Evolutionary conservation across 768 basidiomycete species (phyloP).

Genomic region (Phlegmacium glaucopus): DNA sequence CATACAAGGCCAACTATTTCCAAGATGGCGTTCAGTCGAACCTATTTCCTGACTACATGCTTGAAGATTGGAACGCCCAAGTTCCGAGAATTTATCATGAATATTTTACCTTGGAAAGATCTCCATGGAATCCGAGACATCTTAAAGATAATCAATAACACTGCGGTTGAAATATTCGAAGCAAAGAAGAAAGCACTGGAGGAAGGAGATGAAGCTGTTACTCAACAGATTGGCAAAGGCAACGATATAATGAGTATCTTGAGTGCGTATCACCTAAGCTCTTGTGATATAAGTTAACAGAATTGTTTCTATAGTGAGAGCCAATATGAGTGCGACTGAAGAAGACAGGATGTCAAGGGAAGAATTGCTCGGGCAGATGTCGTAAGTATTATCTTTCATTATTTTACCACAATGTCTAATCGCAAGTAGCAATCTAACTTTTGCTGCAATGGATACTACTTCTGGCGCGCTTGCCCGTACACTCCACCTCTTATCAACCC

Average conservation of each 20-base stretch:
- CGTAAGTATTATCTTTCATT: conserved; percentile 13
- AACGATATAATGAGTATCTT: conserved; percentile 47
- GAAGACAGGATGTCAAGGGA: conserved; percentile 30
- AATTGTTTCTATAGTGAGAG: conserved; percentile 30
- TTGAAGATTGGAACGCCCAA: conserved; percentile 25
- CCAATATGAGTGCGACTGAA: conserved; percentile 31
- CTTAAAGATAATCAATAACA: conserved; percentile 32
- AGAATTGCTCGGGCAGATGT: conserved; percentile 38
- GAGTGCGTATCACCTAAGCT: conserved; percentile 24
- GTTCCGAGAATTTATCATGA: conserved; percentile 31
- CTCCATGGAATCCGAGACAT: conserved; percentile 29
- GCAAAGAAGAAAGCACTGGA: conserved; percentile 33
- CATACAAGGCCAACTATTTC: conserved; percentile 14
- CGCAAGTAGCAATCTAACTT: conserved; percentile 16
- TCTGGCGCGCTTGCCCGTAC: conserved; percentile 16
- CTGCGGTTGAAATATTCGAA: conserved; percentile 31
- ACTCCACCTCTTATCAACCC: conserved; percentile 13
- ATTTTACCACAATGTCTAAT: not conserved
- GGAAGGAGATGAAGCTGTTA: conserved; percentile 34
- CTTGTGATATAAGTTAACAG: not conserved
- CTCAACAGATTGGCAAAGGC: conserved; percentile 33
- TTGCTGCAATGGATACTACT: conserved; percentile 25
- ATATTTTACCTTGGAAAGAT: conserved; percentile 26
- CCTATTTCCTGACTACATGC: conserved; percentile 18
- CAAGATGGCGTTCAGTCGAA: conserved; percentile 14